phyloP scores from a whole-genome alignment of 345 rosid genomes.

The Brassica juncea region DNA sequence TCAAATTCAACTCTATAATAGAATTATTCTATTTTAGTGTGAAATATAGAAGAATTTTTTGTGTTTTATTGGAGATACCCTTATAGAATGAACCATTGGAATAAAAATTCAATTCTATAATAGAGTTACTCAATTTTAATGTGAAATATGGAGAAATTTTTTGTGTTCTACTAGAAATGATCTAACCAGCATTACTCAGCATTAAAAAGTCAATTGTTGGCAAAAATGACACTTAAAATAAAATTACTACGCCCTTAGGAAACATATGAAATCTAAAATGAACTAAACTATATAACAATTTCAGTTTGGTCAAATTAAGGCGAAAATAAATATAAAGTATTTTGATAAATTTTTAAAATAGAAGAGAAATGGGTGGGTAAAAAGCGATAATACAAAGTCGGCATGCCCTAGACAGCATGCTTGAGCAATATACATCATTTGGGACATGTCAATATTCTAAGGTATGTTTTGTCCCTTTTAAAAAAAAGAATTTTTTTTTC shows the following conservation, averaged over 20 bases:
- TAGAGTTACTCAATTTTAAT: too few relatives aligned
- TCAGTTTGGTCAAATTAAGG: not conserved
- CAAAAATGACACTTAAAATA: not conserved
- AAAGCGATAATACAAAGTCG: conserved; percentile 52
- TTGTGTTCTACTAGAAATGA: too few relatives aligned
- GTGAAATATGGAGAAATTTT: too few relatives aligned
- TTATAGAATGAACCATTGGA: too few relatives aligned
- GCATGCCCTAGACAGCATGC: conserved; percentile 70
- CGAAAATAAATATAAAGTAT: not conserved
- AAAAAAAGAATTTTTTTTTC: not conserved
- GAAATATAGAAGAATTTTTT: too few relatives aligned
- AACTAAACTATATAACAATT: not conserved
- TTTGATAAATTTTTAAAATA: not conserved
- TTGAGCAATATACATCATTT: conserved; percentile 50
- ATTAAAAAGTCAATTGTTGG: not conserved
- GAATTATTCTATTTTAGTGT: too few relatives aligned
- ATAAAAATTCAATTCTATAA: too few relatives aligned
- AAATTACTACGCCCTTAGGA: not conserved
- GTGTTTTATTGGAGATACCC: too few relatives aligned
- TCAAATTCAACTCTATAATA: too few relatives aligned
- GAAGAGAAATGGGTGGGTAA: conserved; percentile 24
- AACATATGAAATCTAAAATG: not conserved
- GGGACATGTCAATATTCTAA: conserved; percentile 47
- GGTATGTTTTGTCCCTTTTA: conserved; percentile 40
- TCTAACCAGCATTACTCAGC: not conserved